Evolutionary conservation across 129 eudicot genomes (phyloP).

Genomic region (Tagetes erecta): DNA sequence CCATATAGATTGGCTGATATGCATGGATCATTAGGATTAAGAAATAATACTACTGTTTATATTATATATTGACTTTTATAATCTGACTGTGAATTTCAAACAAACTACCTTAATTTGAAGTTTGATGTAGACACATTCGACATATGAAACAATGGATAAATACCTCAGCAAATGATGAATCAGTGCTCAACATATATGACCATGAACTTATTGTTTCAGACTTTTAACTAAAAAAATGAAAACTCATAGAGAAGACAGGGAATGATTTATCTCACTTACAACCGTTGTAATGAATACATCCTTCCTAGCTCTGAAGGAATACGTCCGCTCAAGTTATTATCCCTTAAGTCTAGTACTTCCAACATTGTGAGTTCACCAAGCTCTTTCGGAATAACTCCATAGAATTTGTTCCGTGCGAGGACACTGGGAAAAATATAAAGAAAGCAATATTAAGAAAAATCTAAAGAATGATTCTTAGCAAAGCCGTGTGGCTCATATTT

Average conservation of each 20-base stretch:
- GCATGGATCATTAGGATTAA: background rate
- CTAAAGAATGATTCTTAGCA: background rate
- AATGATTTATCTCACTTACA: slow-evolving; percentile 55
- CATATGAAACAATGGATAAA: background rate
- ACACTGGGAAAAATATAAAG: slow-evolving; percentile 38
- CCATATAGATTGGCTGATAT: background rate
- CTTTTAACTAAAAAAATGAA: background rate
- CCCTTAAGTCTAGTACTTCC: slow-evolving; percentile 81
- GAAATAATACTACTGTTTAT: no score
- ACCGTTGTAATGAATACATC: slow-evolving; percentile 59
- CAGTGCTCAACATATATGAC: background rate
- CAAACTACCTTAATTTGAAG: background rate
- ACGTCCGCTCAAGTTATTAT: slow-evolving; percentile 64
- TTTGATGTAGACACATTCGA: background rate
- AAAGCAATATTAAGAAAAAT: background rate
- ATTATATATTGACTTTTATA: background rate
- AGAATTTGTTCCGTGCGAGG: slow-evolving; percentile 66
- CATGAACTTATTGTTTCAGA: background rate
- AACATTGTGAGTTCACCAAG: slow-evolving; percentile 61
- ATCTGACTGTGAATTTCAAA: background rate
- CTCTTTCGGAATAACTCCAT: slow-evolving; percentile 68
- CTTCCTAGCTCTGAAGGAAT: slow-evolving; percentile 70
- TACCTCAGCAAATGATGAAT: background rate
- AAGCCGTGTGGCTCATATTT: background rate
- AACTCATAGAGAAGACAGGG: background rate